Percentiles rank a stretch among this genome's conserved stretches.
phyloP scores from a whole-genome alignment of 352 stramenopile genomes.

The Thraustochytrium sp. region DNA sequence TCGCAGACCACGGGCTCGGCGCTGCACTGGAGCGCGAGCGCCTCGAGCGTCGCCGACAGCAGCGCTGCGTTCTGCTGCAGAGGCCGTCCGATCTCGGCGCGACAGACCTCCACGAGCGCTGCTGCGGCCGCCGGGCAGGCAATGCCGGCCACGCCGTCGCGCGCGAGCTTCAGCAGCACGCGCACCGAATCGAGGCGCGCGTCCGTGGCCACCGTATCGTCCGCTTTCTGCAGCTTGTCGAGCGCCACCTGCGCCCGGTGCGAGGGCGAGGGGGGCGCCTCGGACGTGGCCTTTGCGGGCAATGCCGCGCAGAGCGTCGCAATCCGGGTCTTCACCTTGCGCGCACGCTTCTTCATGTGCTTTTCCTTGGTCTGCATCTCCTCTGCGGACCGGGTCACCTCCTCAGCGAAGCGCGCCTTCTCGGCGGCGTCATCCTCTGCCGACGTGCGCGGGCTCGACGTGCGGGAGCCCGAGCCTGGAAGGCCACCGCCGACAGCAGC shows the following conservation, averaged over 20 bases:
- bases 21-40: neutral
- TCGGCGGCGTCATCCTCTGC: neutral
- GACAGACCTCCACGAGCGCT: neutral
- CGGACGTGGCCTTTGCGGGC: neutral
- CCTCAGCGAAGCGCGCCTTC: neutral
- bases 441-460: neutral
- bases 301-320: neutral
- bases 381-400: conserved; percentile 3
- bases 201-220: neutral
- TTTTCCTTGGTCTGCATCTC: neutral
- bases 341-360: conserved; percentile 37
- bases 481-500: too few species aligned
- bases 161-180: neutral
- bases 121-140: neutral
- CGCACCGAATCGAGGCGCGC: neutral
- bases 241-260: too few species aligned
- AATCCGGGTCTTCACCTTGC: neutral
- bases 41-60: neutral
- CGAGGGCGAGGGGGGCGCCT: too few species aligned
- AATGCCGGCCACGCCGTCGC: neutral
- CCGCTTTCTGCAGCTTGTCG: too few species aligned
- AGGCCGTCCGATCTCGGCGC: neutral
- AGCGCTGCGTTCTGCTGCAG: neutral
- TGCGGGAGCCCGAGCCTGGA: neutral
- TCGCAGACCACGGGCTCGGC: neutral